Base-by-base conservation (phyloP, 1,284 basidiomycete genomes). In the Marasmius fiardii region DNA sequence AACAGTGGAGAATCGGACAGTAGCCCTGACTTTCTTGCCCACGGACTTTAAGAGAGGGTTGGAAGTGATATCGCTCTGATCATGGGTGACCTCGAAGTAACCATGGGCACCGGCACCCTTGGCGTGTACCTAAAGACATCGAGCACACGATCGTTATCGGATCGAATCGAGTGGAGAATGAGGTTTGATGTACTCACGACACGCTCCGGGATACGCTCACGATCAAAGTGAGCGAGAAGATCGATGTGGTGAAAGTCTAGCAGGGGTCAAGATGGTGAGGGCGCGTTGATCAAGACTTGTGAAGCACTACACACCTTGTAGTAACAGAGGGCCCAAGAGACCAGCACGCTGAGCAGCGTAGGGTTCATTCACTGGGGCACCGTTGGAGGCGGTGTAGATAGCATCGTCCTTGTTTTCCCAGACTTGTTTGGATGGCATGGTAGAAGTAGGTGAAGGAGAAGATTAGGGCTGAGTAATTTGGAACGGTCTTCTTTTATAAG, bases 131-230 rank as follows among this genome's bases (percentile, higher is more conserved):
- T 88, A 64, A n/a, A n/a, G n/a, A n/a, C n/a, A n/a, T n/a, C 44
- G 51, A 37, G 56, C 28, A 61, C 43, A 59, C 55, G 14, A 60
- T 18, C 4, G 23, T 53, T 20, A 53, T 43, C 16, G 53, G 23
- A 51, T 35, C 39, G 11, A 56, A 45, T 58, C 51, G 33, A 18
- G n/a, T n/a, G n/a, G n/a, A n/a, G n/a, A n/a, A 31, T 10, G 28
- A 54, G 41, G 43, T 18, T 20, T 59, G 54, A 16, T 31, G 21
- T 35, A 74, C 83, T 61, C 68, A 86, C 92, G 53, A 95, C 90
- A 72, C 93, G 92, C 81, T 96, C 95, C 20, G 95, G 95, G 68
- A 98, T 95, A 71, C 95, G 88, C 77, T 97, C 94, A 55, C 92
- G 85, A 73, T 92, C 91, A 67, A 96, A 95, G 80, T 95, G 93